Conservation (phyloP, 2,329 filamentous ascomycete species). For the Aureobasidium subglaciale region DNA sequence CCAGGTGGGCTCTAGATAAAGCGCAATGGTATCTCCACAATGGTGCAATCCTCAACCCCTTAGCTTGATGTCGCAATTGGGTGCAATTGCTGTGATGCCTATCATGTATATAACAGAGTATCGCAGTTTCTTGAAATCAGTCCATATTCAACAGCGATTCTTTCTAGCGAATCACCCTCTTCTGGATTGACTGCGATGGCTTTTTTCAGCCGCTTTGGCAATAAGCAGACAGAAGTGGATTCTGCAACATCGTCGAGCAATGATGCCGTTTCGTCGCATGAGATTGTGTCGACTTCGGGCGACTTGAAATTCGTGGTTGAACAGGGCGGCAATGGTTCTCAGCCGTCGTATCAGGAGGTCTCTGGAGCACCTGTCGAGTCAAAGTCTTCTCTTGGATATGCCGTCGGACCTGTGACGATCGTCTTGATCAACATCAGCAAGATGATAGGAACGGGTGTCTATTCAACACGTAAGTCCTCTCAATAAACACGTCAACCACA, state of each 20-base stretch:
- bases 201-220: neutral
- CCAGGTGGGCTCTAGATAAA: too few species aligned
- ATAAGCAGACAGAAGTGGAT: neutral
- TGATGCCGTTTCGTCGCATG: neutral
- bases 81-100: neutral
- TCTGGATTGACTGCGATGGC: neutral
- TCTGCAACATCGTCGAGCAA: neutral
- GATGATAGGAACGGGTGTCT: constrained; percentile 59
- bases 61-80: neutral
- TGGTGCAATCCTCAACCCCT: neutral
- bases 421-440: constrained; percentile 55
- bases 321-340: constrained; percentile 44
- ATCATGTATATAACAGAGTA: neutral
- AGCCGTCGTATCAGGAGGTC: constrained; percentile 52
- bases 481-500: too few species aligned
- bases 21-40: neutral
- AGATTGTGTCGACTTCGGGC: constrained; percentile 27
- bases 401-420: constrained; percentile 50
- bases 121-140: neutral
- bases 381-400: constrained; percentile 52
- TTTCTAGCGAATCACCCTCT: too few species aligned
- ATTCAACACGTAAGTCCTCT: constrained; percentile 51
- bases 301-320: constrained; percentile 37
- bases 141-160: neutral
- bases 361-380: constrained; percentile 55